Conservation (phyloP, 2,329 filamentous ascomycete genomes). For the Exophiala sideris region DNA sequence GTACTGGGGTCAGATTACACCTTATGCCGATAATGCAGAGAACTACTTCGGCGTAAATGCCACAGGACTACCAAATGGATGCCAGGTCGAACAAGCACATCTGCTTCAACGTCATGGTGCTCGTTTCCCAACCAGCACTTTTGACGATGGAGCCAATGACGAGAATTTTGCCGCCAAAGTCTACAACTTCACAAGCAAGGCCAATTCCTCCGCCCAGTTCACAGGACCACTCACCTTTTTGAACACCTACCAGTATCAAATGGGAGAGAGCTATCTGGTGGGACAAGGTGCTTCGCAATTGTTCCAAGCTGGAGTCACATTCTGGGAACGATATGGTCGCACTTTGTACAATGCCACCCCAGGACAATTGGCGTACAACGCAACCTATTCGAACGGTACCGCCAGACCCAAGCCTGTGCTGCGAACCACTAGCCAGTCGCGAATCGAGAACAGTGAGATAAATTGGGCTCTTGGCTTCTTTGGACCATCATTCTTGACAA, state of each 20-base stretch:
- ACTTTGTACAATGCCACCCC: conserved; percentile 50
- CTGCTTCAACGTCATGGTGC: conserved; percentile 55
- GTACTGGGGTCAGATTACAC: conserved; percentile 49
- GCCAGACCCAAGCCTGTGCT: conserved; percentile 49
- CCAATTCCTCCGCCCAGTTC: conserved; percentile 36
- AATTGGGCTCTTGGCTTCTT: conserved; percentile 54
- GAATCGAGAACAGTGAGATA: conserved; percentile 55
- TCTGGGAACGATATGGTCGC: conserved; percentile 56
- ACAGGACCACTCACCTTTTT: conserved; percentile 52
- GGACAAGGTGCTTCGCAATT: conserved; percentile 51
- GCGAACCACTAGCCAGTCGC: conserved; percentile 53
- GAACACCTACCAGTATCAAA: conserved; percentile 50
- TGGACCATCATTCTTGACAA: conserved; percentile 42
- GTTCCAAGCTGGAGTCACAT: conserved; percentile 48
- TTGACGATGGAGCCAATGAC: conserved; percentile 51
- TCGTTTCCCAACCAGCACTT: conserved; percentile 47
- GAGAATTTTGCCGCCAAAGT: conserved; percentile 50
- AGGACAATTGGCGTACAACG: conserved; percentile 50
- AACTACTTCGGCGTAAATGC: conserved; percentile 36
- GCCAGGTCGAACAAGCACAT: conserved; percentile 55
- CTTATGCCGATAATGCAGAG: conserved; percentile 47
- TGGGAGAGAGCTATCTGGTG: conserved; percentile 47
- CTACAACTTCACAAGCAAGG: conserved; percentile 40
- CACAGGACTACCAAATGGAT: conserved; percentile 51
- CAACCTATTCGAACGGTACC: conserved; percentile 45